Base-by-base conservation (phyloP, 169 alveolate species). In the Cryptosporidium viatorum region DNA sequence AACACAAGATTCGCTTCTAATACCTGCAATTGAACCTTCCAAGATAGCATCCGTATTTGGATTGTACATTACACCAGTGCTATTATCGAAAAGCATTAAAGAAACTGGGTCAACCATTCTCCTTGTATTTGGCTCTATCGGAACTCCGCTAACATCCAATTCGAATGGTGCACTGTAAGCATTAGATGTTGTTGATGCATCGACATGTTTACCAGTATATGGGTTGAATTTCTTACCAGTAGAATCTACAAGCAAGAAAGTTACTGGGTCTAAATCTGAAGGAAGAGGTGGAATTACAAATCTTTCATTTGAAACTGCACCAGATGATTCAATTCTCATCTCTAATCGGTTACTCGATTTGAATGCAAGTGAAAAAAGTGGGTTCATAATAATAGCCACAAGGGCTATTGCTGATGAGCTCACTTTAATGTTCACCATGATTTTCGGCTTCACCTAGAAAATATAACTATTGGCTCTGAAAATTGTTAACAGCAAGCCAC, bases 371-470 rank as follows among this genome's bases (percentile, higher is more conserved):
- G 73, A 35, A 35, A 67, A 67, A 35, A 67, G 50, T 67, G 73
- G 73, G 52, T 69, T 69, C 33, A 69, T 41, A 43, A 69, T 69
- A 37, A 69, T 41, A 41, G 84, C 84, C 84, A 69, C 37, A 39
- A 69, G 37, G 84, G 84, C 84, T 41, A 69, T 39, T 69, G 59
- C 59, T 8, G 84, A 69, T 69, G 84, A 69, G 84, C 84, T 69
- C 59, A 26, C 84, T 69, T 43, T 69, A 26, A 69, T 39, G 39
- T 69, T 69, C 37, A 69, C 84, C 84, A 69, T 69, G 45, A 21
- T 43, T 37, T 21, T 33, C 16, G 71, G 51, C 50, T 31, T 37
- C 50, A 37, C 50, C 31, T 37, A 65, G 9, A 26, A 21, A 31
- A 10, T 65, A 33, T 21, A 55, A 55, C 21, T 21, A 9, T 55